Evolutionary conservation across 129 eudicot species (phyloP), one percentile per base, ranked within the genome.

Genomic region (Gnaphalium uliginosum): DNA sequence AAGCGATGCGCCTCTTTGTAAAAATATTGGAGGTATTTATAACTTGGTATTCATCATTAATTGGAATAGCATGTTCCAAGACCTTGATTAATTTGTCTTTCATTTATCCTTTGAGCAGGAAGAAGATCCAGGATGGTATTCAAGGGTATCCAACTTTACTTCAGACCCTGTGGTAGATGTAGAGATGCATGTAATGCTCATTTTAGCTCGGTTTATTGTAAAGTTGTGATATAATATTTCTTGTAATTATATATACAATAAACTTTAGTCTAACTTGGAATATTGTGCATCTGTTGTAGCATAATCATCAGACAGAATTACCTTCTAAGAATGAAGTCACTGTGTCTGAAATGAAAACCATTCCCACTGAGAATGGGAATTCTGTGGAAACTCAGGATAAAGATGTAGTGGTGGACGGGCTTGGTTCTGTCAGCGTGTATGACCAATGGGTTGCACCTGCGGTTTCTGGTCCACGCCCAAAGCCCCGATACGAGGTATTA

Each of bases 41-140:
- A 19, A 73, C 37, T 35, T 65, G 19, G 8, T 6, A 14, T 73
- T 46, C 19, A 73, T 39, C 50, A 58, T 26, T 21, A 58, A 17
- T 22, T 66, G 17, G 13, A 83, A 64, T 69, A 72, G 24, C 48
- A 66, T 61, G 14, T 23, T 48, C 24, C 39, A 73, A 18, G 65
- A 74, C 61, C 56, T 48, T 30, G n/a, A 22, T 26, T 61, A 50
- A 4, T 35, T 39, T 33, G 67, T 78, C 24, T 32, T 85, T 1
- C 69, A 23, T 29, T 68, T 59, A 57, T 78, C 23, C n/a, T 21
- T 68, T 73, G 76, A 74, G 66, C 77, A 94, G 99, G 99, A 95
- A 83, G 99, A 95, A 86, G 97, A 91, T 79, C 99, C 99, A 46
- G 99, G 99, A 53, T 95, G 99, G 99, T 95, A 95, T 82, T 95